Conservation (phyloP, 306 rosid genomes). For the Quercus wislizeni region DNA sequence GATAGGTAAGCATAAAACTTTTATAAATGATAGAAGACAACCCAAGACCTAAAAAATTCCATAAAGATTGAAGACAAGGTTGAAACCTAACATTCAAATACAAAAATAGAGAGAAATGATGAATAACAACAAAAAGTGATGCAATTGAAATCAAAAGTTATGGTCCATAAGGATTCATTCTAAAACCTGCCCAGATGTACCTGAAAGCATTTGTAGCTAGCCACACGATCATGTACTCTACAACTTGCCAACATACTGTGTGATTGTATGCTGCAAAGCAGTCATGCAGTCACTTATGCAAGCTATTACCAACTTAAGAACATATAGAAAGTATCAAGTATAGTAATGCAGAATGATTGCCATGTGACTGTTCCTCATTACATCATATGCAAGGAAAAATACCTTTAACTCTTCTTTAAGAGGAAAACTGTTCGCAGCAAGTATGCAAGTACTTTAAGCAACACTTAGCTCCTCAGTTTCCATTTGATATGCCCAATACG, state of each 20-base stretch:
- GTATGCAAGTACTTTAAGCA: background rate
- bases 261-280: background rate
- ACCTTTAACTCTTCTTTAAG: background rate
- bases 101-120: background rate
- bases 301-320: background rate
- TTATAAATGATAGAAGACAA: background rate
- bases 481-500: background rate
- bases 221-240: background rate
- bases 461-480: background rate
- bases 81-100: background rate
- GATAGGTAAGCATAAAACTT: too few relatives aligned
- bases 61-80: background rate
- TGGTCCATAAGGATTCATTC: background rate
- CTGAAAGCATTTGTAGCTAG: background rate
- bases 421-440: background rate
- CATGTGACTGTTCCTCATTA: background rate
- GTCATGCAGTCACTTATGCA: background rate
- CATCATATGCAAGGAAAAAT: background rate
- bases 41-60: background rate
- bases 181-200: background rate
- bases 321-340: background rate
- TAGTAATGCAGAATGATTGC: background rate
- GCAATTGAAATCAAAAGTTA: background rate
- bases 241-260: background rate
- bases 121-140: background rate